Percentiles rank a stretch among this genome's conserved stretches.
Evolutionary conservation across 306 rosid genomes (phyloP).

Genomic region (Acacia acuminata): DNA sequence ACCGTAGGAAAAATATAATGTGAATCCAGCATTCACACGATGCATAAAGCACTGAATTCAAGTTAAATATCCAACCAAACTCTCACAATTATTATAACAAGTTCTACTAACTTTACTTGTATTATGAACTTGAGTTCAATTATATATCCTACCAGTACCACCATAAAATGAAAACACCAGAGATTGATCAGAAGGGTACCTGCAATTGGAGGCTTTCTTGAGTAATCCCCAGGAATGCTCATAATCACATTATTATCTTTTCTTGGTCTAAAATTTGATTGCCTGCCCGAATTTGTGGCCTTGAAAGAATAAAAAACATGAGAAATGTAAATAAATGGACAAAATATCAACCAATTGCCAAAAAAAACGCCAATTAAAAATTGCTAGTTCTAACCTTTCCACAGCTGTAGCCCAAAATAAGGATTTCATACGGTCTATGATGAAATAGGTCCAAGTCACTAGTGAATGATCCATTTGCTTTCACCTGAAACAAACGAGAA

Average conservation of each 20-base stretch:
- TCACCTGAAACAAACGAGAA: slow-evolving; percentile 57
- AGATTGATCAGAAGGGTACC: slow-evolving; percentile 47
- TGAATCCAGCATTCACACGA: slow-evolving; percentile 9
- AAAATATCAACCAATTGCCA: background rate
- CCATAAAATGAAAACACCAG: background rate
- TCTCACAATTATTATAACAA: background rate
- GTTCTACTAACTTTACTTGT: background rate
- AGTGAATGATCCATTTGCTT: slow-evolving; percentile 71
- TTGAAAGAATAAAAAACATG: slow-evolving; percentile 27
- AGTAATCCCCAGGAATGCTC: slow-evolving; percentile 90
- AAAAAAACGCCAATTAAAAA: slow-evolving; percentile 11
- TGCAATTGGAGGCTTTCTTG: slow-evolving; percentile 93
- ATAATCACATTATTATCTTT: slow-evolving; percentile 69
- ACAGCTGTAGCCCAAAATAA: slow-evolving; percentile 66
- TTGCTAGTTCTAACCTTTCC: slow-evolving; percentile 54
- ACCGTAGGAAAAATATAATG: background rate
- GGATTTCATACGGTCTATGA: slow-evolving; percentile 92
- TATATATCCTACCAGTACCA: background rate
- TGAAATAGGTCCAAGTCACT: slow-evolving; percentile 86
- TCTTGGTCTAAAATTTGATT: slow-evolving; percentile 34
- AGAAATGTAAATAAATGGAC: slow-evolving; percentile 12
- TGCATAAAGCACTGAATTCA: slow-evolving; percentile 8
- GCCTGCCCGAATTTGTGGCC: slow-evolving; percentile 36
- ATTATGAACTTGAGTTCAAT: background rate
- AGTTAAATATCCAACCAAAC: background rate